Conservation (phyloP, 2,329 filamentous ascomycete species). For the Hymenoscyphus fructigenus region DNA sequence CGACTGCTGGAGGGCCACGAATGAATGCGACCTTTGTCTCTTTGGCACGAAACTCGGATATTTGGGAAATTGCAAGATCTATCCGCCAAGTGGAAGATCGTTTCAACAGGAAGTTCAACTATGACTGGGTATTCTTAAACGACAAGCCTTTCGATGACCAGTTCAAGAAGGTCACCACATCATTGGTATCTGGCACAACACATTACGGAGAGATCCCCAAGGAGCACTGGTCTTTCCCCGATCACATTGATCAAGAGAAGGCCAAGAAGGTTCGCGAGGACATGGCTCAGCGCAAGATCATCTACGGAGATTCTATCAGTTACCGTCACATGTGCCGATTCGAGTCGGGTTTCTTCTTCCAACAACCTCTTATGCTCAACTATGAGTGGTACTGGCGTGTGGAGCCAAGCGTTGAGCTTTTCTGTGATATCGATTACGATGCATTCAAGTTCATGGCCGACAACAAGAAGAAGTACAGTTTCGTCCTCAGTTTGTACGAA, state of each 20-base stretch:
- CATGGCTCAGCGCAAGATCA: slow-evolving; percentile 92
- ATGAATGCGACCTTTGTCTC: slow-evolving; percentile 99
- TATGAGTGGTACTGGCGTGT: slow-evolving; percentile 99
- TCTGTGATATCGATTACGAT: slow-evolving; percentile 93
- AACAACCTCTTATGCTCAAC: slow-evolving; percentile 86
- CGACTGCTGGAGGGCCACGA: slow-evolving; percentile 63
- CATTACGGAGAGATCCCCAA: slow-evolving; percentile 85
- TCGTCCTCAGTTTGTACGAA: slow-evolving; percentile 92
- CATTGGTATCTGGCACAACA: slow-evolving; percentile 89
- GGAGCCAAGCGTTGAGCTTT: slow-evolving; percentile 94
- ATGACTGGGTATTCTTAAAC: slow-evolving; percentile 99
- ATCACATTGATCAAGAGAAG: slow-evolving; percentile 93
- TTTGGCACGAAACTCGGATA: slow-evolving; percentile 84
- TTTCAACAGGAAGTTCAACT: slow-evolving; percentile 95
- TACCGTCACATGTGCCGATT: slow-evolving; percentile 99
- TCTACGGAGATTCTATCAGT: slow-evolving; percentile 95
- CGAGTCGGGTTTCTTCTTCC: slow-evolving; percentile 99
- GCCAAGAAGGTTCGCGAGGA: slow-evolving; percentile 88
- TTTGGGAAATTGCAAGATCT: slow-evolving; percentile 95
- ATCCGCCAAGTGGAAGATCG: slow-evolving; percentile 97
- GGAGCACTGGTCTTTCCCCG: slow-evolving; percentile 97
- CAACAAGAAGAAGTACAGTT: slow-evolving; percentile 97
- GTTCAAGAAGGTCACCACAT: slow-evolving; percentile 88
- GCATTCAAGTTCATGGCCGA: slow-evolving; percentile 97
- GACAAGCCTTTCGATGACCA: slow-evolving; percentile 89